Base-by-base conservation (phyloP, 2,329 filamentous ascomycete species). In the Trichophyton mentagrophytes region DNA sequence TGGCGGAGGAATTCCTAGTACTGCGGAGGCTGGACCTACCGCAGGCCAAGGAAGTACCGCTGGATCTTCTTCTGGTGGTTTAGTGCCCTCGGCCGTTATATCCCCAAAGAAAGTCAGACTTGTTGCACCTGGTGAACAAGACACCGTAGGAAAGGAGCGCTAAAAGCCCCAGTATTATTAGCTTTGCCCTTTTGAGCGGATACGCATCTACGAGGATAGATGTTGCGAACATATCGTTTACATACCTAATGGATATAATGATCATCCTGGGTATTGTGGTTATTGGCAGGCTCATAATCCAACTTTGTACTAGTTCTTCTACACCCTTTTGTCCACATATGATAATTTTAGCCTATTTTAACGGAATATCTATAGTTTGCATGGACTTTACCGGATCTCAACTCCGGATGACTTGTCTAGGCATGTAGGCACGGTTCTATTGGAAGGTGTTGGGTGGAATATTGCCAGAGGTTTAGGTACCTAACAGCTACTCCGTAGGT, bases 31-130 rank as follows among this genome's bases (percentile, higher is more conserved):
- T 8, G 36, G 33, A 8, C 27, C 17, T 13, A 59, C 67, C 46
- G 62, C 65, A 55, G 68, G 66, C 25, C 63, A 30, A 6, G 58
- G 46, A 11, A 30, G n/a, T 51, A 38, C 56, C 60, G 33, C 33
- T 27, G 58, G 55, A 53, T 58, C 60, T 8, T 64, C 66, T 15
- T 64, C 64, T 58, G 61, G 66, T 42, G 64, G 66, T 42, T 63
- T 61, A n/a, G 60, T 65, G 8, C 67, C 69, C 22, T 71, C 74
- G 13, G 70, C 69, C 46, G 67, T 69, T 17, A 69, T 75, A 60
- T 75, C 73, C 11, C 73, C 74, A 20, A 78, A 77, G 66, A 76
- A 74, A 62, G 76, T 78, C 17, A 70, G 76, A 33, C 65, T 78
- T 27, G 70, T 78, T 25, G 76, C 76, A 5, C 76, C 76, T 15